These are phyloP conservation scores for Xylariales sp. DNA, from an alignment of 2,329 filamentous ascomycete genomes.

Conservation along the genomic window DNA sequence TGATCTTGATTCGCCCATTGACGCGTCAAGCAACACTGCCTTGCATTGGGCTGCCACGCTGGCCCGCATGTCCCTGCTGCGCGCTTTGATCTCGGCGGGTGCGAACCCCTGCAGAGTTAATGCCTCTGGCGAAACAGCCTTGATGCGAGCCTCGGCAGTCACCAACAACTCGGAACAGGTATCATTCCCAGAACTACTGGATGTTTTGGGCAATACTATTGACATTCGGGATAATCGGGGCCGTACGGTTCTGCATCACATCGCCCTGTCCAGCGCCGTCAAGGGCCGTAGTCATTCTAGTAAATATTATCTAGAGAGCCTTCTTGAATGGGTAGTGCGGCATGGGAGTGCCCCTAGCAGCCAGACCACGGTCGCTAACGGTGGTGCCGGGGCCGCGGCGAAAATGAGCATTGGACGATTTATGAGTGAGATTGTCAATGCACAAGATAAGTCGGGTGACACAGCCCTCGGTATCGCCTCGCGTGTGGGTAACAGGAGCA, in stretches of 20 bases:
- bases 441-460: conserved; percentile 92
- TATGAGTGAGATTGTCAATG: conserved; percentile 97
- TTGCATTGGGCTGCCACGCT: conserved; percentile 97
- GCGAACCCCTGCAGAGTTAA: conserved; percentile 92
- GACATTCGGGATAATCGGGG: conserved; percentile 91
- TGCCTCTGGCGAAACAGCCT: conserved; percentile 86
- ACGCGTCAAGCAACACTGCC: conserved; percentile 87
- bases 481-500: conserved; percentile 90
- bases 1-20: conserved; percentile 93
- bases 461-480: conserved; percentile 95
- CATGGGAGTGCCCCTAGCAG: conserved; percentile 75
- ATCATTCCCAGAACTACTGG: conserved; percentile 89
- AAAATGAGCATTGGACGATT: conserved; percentile 91
- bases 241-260: conserved; percentile 93
- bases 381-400: conserved; percentile 56
- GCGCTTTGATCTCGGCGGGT: conserved; percentile 83
- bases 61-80: conserved; percentile 83
- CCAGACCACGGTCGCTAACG: conserved; percentile 53
- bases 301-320: conserved; percentile 93
- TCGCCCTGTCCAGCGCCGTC: conserved; percentile 94
- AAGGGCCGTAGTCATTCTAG: conserved; percentile 92
- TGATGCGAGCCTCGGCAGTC: conserved; percentile 92
- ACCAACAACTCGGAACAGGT: conserved; percentile 94
- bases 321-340: conserved; percentile 93
- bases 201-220: conserved; percentile 88